Base-by-base conservation (phyloP, 306 rosid species). In the Cicer cuneatum region DNA sequence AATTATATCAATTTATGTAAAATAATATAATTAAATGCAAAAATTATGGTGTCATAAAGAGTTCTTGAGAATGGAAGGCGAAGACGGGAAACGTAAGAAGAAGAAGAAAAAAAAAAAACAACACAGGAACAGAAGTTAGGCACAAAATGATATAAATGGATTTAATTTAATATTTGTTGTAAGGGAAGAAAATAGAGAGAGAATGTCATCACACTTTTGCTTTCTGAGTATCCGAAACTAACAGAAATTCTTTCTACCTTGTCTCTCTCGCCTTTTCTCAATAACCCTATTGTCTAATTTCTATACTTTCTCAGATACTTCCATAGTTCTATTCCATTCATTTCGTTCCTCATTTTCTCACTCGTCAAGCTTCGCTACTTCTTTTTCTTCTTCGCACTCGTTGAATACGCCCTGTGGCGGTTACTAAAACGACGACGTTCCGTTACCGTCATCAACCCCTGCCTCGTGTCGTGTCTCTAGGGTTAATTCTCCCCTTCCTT, bases 151-250 rank as follows among this genome's bases (percentile, higher is more conserved):
- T 2, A 53, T 12, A 35, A 60, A 18, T 72, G 21, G 49, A 48
- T 33, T 69, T 51, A 33, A 5, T 37, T 15, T 49, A 12, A 14
- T 46, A 8, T 46, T n/a, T 69, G 13, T 33, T 5, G 5, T 68
- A 2, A 13, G 8, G 19, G n/a, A 10, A 7, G 37, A 42, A 13
- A 21, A 19, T 69, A 49, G 74, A 69, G 29, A 33, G 83, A 80
- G 83, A 72, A 53, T 77, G 83, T 76, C 74, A 69, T 79, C n/a
- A 67, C 66, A 40, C 90, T 57, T 58, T 11, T 2, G 90, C 81
- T 87, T 89, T 71, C 86, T 60, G 85, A 83, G 89, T 78, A 89
- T 83, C 85, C 75, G 69, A 83, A 90, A 81, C 83, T 74, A 86
- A 81, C 87, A 79, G 84, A 78, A 82, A 73, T 58, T 29, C 35